Base-by-base conservation (phyloP, 2,329 filamentous ascomycete genomes). In the Juglanconis sp. region DNA sequence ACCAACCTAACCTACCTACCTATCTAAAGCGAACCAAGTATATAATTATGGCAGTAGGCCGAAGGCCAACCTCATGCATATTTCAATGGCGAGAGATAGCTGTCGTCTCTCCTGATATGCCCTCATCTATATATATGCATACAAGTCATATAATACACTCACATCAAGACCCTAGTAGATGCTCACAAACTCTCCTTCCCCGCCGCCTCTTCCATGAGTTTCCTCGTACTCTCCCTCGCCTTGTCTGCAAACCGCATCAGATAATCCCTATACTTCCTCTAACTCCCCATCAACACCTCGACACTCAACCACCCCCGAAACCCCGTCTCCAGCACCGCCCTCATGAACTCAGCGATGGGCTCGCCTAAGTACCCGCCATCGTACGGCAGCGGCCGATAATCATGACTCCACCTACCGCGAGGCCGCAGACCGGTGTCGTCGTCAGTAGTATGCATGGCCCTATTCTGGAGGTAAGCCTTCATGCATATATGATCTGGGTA, bases 391-490 rank as follows among this genome's bases (percentile, higher is more conserved):
- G 89, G 88, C 30, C 90, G 76, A 63, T 84, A 88, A 63, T 87
- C 85, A 71, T 89, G 85, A 67, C 88, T 92, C 90, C 90, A 93
- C 36, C 81, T 76, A 0, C 81, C 87, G 38, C 87, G 76, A 0
- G 89, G 85, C 35, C 86, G 73, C 48, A 87, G 66, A 0, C 86
- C 87, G 5, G 76, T 72, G 31, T 81, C 74, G 38, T 83, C 78
- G 32, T 62, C n/a, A 4, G 49, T 42, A 85, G 69, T 92, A 92
- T 0, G 86, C 90, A 69, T 94, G 90, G 3, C 84, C 17, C 17
- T 24, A 24, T 24, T 24, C 17, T 24, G 17, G 17, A 24, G 17
- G 17, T 24, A 24, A 24, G 17, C 17, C 17, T 24, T 24, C 17
- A 24, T 24, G 17, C 17, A 24, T 24, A 24, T 24, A 24, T 24